These are phyloP conservation scores for Mucor plumbeus DNA, from an alignment of 371 early-diverging fungal species.

Conservation along the genomic window DNA sequence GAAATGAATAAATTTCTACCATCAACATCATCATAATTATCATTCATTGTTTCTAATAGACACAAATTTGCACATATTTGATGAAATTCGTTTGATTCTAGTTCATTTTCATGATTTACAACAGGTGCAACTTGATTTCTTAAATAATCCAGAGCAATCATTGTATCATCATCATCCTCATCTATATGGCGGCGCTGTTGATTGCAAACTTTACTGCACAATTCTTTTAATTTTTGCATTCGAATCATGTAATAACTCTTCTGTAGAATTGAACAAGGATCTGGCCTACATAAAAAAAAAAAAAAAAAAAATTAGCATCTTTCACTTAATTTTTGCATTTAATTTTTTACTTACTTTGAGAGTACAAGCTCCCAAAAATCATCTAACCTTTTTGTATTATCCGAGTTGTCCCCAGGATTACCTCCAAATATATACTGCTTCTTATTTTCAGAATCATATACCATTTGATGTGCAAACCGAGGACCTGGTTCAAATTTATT, in stretches of 20 bases:
- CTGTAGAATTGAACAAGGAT: slow-evolving; percentile 61
- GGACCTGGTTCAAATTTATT: slow-evolving; percentile 69
- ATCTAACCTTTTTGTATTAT: slow-evolving; percentile 67
- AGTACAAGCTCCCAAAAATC: slow-evolving; percentile 88
- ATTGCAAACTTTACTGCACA: slow-evolving; percentile 45
- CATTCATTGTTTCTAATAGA: slow-evolving; percentile 19
- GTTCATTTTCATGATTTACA: slow-evolving; percentile 69
- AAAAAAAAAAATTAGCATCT: slow-evolving; percentile 21
- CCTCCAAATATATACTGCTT: slow-evolving; percentile 89
- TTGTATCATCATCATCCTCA: slow-evolving; percentile 22
- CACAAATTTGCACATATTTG: slow-evolving; percentile 67
- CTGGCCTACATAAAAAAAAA: slow-evolving; percentile 59
- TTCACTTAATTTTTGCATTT: neutral
- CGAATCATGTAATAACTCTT: slow-evolving; percentile 69
- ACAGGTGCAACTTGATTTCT: slow-evolving; percentile 65
- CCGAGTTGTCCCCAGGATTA: slow-evolving; percentile 73
- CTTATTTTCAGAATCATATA: slow-evolving; percentile 66
- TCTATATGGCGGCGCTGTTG: neutral
- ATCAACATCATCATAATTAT: neutral
- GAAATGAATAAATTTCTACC: neutral
- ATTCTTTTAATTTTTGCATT: slow-evolving; percentile 70
- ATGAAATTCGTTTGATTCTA: slow-evolving; percentile 70
- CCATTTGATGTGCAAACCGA: slow-evolving; percentile 88
- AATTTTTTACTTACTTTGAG: slow-evolving; percentile 50
- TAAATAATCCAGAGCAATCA: slow-evolving; percentile 71